Conservation (phyloP, 2,329 filamentous ascomycete genomes). For the Macrophomina pseudophaseolina region DNA sequence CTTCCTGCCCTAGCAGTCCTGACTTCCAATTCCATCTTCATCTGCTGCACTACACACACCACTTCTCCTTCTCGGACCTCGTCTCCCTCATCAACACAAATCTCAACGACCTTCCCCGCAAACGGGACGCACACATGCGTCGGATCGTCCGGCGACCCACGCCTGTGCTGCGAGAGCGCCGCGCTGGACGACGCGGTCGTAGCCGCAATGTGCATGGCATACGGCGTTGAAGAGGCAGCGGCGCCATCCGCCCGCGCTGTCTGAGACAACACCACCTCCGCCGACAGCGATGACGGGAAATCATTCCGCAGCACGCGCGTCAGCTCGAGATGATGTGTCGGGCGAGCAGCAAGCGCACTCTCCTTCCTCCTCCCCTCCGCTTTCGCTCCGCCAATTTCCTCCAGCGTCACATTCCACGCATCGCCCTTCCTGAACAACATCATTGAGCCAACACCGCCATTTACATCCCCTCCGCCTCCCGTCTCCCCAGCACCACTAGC, state of each 20-base stretch:
- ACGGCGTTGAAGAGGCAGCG: constrained; percentile 41
- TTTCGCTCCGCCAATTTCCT: constrained; percentile 33
- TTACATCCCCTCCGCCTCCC: constrained; percentile 20
- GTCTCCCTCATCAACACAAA: constrained; percentile 62
- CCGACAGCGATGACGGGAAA: constrained; percentile 61
- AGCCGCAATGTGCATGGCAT: constrained; percentile 52
- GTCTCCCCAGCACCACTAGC: not conserved
- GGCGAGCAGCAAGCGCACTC: not conserved
- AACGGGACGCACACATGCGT: constrained; percentile 63
- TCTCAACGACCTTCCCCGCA: constrained; percentile 64
- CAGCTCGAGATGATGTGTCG: constrained; percentile 59
- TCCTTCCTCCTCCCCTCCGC: constrained; percentile 1
- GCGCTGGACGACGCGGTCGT: constrained; percentile 51
- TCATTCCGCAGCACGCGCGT: constrained; percentile 63
- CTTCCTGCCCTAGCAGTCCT: constrained; percentile 54
- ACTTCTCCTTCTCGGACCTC: constrained; percentile 60
- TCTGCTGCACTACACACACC: constrained; percentile 66
- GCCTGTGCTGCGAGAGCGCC: constrained; percentile 49
- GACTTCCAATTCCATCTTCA: constrained; percentile 74
- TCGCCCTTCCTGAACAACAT: constrained; percentile 63
- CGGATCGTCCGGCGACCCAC: constrained; percentile 56
- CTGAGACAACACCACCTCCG: constrained; percentile 55
- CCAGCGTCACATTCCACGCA: constrained; percentile 60
- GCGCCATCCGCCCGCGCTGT: constrained; percentile 27
- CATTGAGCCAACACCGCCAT: constrained; percentile 33